Evolutionary conservation across 805 yeast genomes (phyloP), one percentile per base, ranked within the genome.

Genomic region (Kluyveromyces dobzhanskii): DNA sequence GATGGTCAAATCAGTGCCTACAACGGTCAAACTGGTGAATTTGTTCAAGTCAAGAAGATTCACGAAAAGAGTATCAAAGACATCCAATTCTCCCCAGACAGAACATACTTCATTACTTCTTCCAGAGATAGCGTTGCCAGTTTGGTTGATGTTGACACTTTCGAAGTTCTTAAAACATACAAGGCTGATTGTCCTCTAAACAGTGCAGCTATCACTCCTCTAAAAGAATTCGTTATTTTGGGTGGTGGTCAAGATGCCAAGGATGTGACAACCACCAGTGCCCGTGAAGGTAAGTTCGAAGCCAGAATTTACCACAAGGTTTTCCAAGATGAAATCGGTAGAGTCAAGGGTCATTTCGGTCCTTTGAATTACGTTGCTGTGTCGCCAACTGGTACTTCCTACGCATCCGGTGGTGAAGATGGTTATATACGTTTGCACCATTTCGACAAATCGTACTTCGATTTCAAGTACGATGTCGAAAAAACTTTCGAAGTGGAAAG

Each of bases 211-310:
- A 82, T 92, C 50, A 88, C 98, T 12, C 94, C 97, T 18, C 70
- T 79, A 42, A 92, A 92, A 67, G 90, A 92, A 58, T 90, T 80
- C 59, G 83, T 92, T 45, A 80, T 92, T 36, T 71, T 92, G 45
- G 98, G 97, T 39, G 99, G 99, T 69, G 99, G 99, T 78, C 97
- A 92, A 71, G 97, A 87, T 55, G 97, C 98, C 30, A 79, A 87
- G 65, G 94, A 88, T 62, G 99, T 92, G 58, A 92, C 99, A 31
- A 92, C 97, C n/a, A 87, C 97, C 19, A 76, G 92, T 31, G 78
- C 87, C 40, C 72, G 81, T 35, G 95, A 90, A 64, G 98, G 98
- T 69, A 85, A 85, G 59, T 92, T 92, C 63, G 97, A 92, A 70
- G 92, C 97, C 27, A 78, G 95, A 67, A 85, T 92, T 62, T 86